Evolutionary conservation across 2,329 filamentous ascomycete genomes (phyloP).

Genomic region (Ceratocystis colombiana): DNA sequence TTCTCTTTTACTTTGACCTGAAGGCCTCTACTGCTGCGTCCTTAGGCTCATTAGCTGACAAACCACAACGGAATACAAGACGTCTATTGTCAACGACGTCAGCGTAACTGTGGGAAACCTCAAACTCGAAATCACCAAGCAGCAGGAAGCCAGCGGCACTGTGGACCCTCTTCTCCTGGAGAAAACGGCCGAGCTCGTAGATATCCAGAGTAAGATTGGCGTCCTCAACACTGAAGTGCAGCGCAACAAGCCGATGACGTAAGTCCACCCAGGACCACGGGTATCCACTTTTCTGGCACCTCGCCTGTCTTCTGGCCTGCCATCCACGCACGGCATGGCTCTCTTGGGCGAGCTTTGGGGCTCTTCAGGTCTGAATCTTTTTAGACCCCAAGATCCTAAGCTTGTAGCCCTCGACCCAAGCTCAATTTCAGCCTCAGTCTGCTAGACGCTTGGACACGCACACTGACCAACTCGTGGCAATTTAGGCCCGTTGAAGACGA

Average conservation of each 20-base stretch:
- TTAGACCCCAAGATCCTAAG: too few species aligned
- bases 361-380: too few species aligned
- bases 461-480: slow-evolving; percentile 20
- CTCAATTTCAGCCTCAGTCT: too few species aligned
- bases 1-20: neutral
- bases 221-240: slow-evolving; percentile 90
- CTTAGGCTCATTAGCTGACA: neutral
- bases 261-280: slow-evolving; percentile 26
- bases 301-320: too few species aligned
- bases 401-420: too few species aligned
- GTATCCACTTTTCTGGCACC: neutral
- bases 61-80: slow-evolving; percentile 41
- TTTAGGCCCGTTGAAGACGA: slow-evolving; percentile 64
- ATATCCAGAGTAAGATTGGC: slow-evolving; percentile 74
- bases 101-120: slow-evolving; percentile 58
- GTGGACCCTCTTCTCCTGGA: slow-evolving; percentile 12
- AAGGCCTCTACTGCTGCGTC: neutral
- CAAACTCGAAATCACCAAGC: slow-evolving; percentile 51
- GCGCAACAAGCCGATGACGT: slow-evolving; percentile 74
- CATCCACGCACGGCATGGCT: neutral
- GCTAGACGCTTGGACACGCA: slow-evolving; percentile 2
- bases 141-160: slow-evolving; percentile 4
- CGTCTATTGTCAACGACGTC: slow-evolving; percentile 87
- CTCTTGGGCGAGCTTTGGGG: neutral
- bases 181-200: slow-evolving; percentile 18